Evolutionary conservation across 2,329 filamentous ascomycete genomes (phyloP).

Genomic region (Helotiales sp.): DNA sequence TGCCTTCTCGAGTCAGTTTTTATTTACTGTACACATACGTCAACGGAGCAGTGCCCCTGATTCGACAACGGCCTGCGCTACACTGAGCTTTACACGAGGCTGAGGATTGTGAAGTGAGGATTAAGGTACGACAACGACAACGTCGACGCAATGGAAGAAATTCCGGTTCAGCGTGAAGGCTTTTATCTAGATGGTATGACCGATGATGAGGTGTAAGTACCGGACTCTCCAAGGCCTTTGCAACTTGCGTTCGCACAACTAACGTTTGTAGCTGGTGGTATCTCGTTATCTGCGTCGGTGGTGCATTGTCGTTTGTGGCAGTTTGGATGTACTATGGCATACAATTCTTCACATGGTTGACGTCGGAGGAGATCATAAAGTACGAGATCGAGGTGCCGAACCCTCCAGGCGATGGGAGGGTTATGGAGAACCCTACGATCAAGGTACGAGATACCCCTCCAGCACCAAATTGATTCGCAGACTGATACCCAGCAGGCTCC

Average conservation of each 20-base stretch:
- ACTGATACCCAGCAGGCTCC: constrained; percentile 50
- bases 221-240: neutral
- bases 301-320: constrained; percentile 31
- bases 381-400: constrained; percentile 69
- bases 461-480: neutral
- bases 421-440: constrained; percentile 64
- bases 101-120: neutral
- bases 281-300: constrained; percentile 24
- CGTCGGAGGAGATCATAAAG: constrained; percentile 51
- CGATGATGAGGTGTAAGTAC: constrained; percentile 34
- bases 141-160: constrained; percentile 12
- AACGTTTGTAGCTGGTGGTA: constrained; percentile 32
- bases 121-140: neutral
- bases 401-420: constrained; percentile 59
- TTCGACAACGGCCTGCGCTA: neutral
- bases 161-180: neutral
- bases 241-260: constrained; percentile 5
- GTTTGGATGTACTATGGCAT: constrained; percentile 33
- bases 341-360: constrained; percentile 33
- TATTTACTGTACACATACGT: neutral
- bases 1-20: neutral
- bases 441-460: constrained; percentile 50
- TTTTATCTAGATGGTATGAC: constrained; percentile 33
- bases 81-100: constrained; percentile 9
- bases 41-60: neutral